A percentile compares a stretch with the other conserved stretches of the same genome.
Evolutionary conservation across 129 eudicot species (phyloP).

Genomic region (Apium graveolens): DNA sequence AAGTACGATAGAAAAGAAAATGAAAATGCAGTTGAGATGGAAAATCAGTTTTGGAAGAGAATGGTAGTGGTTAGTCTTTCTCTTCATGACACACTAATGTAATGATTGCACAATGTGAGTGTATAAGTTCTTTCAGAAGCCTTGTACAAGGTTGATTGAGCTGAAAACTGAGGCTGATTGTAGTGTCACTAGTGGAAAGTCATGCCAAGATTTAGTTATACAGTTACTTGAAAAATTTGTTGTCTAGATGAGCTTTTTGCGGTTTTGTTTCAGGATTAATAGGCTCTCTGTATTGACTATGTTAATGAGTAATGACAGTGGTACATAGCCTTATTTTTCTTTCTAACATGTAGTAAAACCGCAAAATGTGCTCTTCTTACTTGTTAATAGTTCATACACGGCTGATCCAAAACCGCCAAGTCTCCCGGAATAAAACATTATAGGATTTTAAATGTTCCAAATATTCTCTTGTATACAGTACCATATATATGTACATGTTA

Average conservation of each 20-base stretch:
- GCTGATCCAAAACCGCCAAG: no score
- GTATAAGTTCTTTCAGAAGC: not conserved
- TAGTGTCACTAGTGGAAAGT: conserved; percentile 7
- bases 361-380: no score
- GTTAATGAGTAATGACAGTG: not conserved
- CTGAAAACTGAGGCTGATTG: not conserved
- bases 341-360: no score
- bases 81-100: conserved; percentile 20
- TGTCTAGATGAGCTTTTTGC: conserved; percentile 17
- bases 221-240: not conserved
- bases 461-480: no score
- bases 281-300: conserved; percentile 10
- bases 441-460: no score
- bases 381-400: no score
- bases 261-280: conserved; percentile 4
- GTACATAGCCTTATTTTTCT: not conserved
- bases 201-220: not conserved
- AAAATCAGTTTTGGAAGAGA: conserved; percentile 21
- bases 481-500: no score
- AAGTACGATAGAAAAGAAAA: conserved; percentile 8
- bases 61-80: not conserved
- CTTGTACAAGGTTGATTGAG: not conserved
- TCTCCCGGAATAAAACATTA: no score
- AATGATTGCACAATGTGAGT: not conserved
- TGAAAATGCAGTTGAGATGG: conserved; percentile 6